These are phyloP conservation scores for Echinosophora koreensis DNA, from an alignment of 306 rosid species.

Conservation along the genomic window DNA sequence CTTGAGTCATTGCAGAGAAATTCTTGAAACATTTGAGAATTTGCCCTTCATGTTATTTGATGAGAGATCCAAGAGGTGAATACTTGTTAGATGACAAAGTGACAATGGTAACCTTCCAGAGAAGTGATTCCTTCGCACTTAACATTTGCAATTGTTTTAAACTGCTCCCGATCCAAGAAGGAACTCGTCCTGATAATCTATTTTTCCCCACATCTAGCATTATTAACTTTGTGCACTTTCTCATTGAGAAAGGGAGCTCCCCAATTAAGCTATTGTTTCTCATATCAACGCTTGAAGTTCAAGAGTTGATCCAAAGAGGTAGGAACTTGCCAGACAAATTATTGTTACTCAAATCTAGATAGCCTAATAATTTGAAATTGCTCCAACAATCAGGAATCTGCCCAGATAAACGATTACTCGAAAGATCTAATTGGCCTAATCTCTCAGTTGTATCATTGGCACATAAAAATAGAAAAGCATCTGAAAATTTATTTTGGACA, in stretches of 20 bases:
- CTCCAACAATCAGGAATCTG: constrained; percentile 34
- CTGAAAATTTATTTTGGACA: constrained; percentile 2
- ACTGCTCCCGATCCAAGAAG: constrained; percentile 5
- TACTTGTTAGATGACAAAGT: constrained; percentile 5
- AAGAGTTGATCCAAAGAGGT: not conserved
- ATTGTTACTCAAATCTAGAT: constrained; percentile 19
- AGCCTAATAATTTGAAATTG: not conserved
- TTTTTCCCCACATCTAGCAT: constrained; percentile 28
- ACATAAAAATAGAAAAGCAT: not conserved
- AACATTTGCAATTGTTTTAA: not conserved
- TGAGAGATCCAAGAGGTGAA: constrained; percentile 29
- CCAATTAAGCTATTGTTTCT: constrained; percentile 22
- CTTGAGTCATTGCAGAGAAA: constrained; percentile 1
- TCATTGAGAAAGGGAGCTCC: not conserved
- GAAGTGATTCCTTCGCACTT: constrained; percentile 5
- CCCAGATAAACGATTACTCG: not conserved
- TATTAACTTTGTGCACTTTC: not conserved
- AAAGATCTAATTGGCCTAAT: not conserved
- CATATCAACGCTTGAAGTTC: not conserved
- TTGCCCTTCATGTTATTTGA: not conserved
- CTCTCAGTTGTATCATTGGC: too few relatives aligned
- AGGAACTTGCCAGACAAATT: constrained; percentile 12
- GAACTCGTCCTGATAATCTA: not conserved
- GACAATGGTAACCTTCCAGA: not conserved
- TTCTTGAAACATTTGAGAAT: constrained; percentile 33